Percentiles rank a stretch among this genome's conserved stretches.
These are phyloP conservation scores for Phoenix roebelenii DNA, from an alignment of 176 grass and related monocot genomes.

Conservation along the genomic window DNA sequence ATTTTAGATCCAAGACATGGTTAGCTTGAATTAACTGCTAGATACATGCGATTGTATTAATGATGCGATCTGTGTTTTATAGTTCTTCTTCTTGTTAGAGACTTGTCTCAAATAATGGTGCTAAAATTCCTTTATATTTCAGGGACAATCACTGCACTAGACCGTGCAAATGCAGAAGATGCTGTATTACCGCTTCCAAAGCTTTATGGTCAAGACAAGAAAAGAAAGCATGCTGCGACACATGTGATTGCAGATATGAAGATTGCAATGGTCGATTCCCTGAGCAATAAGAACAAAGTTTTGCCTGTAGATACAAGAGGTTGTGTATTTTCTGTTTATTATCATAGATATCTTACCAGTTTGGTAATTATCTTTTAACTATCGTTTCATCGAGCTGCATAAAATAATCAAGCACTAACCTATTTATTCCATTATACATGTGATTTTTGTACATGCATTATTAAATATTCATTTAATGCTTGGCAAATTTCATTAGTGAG, in stretches of 20 bases:
- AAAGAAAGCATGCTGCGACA: conserved; percentile 67
- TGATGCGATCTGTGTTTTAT: no score
- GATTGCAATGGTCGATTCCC: conserved; percentile 15
- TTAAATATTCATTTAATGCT: no score
- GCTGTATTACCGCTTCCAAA: conserved; percentile 75
- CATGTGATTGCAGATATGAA: conserved; percentile 30
- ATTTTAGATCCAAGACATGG: no score
- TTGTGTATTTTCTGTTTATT: conserved; percentile 15
- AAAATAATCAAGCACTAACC: no score
- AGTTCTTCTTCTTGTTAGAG: no score
- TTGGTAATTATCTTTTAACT: no score
- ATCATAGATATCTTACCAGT: not conserved
- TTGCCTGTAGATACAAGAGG: conserved; percentile 45
- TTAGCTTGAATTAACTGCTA: no score
- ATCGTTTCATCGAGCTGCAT: no score
- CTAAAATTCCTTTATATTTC: conserved; percentile 23
- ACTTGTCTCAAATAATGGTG: not conserved
- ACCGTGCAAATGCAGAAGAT: conserved; percentile 89
- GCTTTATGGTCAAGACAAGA: conserved; percentile 61
- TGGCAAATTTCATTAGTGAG: no score
- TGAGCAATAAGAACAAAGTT: conserved; percentile 16
- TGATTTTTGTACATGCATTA: no score
- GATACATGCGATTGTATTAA: no score
- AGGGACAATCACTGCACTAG: conserved; percentile 67
- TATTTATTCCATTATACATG: no score